Evolutionary conservation across 441 rosid genomes (phyloP).

Genomic region (Biscutella auriculata): DNA sequence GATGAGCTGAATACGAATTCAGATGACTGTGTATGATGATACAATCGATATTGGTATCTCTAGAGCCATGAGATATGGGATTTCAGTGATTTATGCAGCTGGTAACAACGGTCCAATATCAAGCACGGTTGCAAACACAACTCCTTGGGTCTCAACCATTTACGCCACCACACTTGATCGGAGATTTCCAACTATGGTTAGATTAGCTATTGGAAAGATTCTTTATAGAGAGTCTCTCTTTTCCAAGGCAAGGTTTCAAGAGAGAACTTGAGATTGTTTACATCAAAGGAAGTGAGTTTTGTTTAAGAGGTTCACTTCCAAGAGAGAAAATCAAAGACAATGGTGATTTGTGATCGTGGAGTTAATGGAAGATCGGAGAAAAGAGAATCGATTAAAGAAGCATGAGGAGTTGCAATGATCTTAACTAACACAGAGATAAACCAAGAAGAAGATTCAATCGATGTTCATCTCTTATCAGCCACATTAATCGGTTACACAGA

Average conservation of each 20-base stretch:
- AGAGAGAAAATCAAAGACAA: conserved; percentile 35
- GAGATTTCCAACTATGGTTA: conserved; percentile 44
- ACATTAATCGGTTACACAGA: conserved; percentile 35
- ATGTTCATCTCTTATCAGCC: conserved; percentile 55
- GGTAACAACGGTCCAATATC: conserved; percentile 58
- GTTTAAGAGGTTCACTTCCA: conserved; percentile 53
- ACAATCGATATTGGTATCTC: conserved; percentile 57
- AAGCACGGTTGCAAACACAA: conserved; percentile 51
- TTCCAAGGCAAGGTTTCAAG: conserved; percentile 28
- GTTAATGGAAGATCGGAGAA: conserved; percentile 56
- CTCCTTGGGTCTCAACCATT: conserved; percentile 59
- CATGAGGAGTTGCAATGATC: conserved; percentile 67
- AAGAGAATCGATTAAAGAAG: conserved; percentile 52
- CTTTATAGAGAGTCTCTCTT: conserved; percentile 50
- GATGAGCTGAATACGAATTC: too few relatives aligned
- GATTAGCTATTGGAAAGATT: conserved; percentile 31
- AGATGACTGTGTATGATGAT: conserved; percentile 50
- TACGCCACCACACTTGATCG: conserved; percentile 62
- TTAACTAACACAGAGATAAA: conserved; percentile 46
- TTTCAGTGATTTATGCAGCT: conserved; percentile 52
- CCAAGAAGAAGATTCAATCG: conserved; percentile 56
- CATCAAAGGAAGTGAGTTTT: conserved; percentile 39
- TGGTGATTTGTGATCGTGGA: conserved; percentile 62
- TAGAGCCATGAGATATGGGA: conserved; percentile 48
- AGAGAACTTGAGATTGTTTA: conserved; percentile 46